phyloP scores from a whole-genome alignment of 1,284 basidiomycete genomes.

The Pterulicium gracile region DNA sequence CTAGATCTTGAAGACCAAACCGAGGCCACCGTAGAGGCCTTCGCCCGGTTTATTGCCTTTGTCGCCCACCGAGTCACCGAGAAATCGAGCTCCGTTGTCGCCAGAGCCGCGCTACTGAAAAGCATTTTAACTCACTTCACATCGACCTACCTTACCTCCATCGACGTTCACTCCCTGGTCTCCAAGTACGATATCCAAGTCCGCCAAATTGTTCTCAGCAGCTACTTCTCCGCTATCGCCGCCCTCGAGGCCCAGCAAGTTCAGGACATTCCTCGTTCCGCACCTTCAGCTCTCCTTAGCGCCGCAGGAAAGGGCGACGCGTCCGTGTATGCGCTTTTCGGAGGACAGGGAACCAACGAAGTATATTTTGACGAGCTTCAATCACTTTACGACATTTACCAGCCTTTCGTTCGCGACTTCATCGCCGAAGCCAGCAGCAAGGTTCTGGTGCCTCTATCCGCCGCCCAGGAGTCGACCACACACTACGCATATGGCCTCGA shows the following conservation, averaged over 20 bases:
- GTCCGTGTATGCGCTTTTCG: conserved; percentile 88
- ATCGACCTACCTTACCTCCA: conserved; percentile 59
- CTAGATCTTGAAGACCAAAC: conserved; percentile 39
- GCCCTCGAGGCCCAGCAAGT: conserved; percentile 56
- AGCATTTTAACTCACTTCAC: conserved; percentile 74
- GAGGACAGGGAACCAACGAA: conserved; percentile 98
- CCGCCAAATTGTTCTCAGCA: conserved; percentile 67
- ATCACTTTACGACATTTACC: conserved; percentile 84
- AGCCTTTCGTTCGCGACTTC: conserved; percentile 71
- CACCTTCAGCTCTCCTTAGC: conserved; percentile 66
- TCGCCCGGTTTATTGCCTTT: conserved; percentile 73
- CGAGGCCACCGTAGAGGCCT: conserved; percentile 67
- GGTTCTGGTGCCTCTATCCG: conserved; percentile 69
- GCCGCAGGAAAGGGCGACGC: conserved; percentile 64
- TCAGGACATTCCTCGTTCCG: conserved; percentile 49
- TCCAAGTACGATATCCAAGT: conserved; percentile 67
- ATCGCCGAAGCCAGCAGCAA: conserved; percentile 54
- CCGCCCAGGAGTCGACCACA: conserved; percentile 44
- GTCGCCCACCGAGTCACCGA: conserved; percentile 51
- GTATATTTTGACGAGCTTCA: conserved; percentile 97
- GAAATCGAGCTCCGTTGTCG: conserved; percentile 38
- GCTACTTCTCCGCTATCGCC: conserved; percentile 75
- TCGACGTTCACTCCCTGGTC: conserved; percentile 76
- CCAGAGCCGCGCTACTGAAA: conserved; percentile 61
- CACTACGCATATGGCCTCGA: conserved; percentile 82